A percentile compares a stretch with the other conserved stretches of the same genome.
phyloP scores from a whole-genome alignment of 257 asterid species.

The Datura wrightii region DNA sequence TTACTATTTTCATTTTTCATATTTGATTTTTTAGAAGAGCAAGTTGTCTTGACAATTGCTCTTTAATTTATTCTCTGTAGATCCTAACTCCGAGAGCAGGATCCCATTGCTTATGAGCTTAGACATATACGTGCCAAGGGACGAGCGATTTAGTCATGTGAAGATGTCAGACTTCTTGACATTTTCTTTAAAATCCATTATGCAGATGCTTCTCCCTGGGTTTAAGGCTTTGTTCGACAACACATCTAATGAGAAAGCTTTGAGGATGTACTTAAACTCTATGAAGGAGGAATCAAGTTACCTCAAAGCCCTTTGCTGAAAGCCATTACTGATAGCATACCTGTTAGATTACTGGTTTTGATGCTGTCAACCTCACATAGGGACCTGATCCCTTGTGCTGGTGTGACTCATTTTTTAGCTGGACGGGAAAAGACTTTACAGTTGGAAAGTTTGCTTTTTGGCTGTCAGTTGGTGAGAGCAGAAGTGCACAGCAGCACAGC shows the following conservation, averaged over 20 bases:
- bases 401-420: too few relatives aligned
- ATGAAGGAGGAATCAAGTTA: constrained; percentile 42
- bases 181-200: constrained; percentile 37
- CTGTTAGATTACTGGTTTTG: too few relatives aligned
- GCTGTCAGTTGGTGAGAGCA: too few relatives aligned
- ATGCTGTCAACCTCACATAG: too few relatives aligned
- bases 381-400: too few relatives aligned
- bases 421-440: too few relatives aligned
- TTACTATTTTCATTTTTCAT: not conserved
- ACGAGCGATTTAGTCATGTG: constrained; percentile 48
- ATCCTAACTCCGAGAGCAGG: constrained; percentile 41
- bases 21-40: not conserved
- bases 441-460: too few relatives aligned
- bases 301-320: constrained; percentile 31
- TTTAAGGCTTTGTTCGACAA: constrained; percentile 32
- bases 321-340: constrained; percentile 28
- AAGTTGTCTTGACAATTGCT: not conserved
- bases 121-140: constrained; percentile 48
- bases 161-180: constrained; percentile 42
- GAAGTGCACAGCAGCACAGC: too few relatives aligned
- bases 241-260: constrained; percentile 41
- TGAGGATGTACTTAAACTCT: constrained; percentile 36
- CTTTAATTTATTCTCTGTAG: constrained; percentile 29
- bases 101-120: constrained; percentile 36
- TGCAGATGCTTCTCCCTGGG: constrained; percentile 38